These are phyloP conservation scores for Hanseniaspora uvarum DNA, from an alignment of 1,139 yeast species.

Conservation along the genomic window DNA sequence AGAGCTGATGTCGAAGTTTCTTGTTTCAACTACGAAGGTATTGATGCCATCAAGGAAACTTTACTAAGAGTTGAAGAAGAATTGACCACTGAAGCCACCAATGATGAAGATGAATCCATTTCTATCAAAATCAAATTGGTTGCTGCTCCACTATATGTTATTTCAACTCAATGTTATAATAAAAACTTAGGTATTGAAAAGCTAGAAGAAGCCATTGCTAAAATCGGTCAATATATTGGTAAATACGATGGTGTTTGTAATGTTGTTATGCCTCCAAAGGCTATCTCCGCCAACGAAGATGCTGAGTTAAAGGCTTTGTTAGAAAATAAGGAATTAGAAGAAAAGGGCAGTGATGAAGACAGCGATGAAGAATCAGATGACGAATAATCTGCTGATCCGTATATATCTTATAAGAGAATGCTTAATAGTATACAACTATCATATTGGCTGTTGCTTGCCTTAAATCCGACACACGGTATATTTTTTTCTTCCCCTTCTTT, in stretches of 20 bases:
- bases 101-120: constrained; percentile 31
- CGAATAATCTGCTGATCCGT: constrained; percentile 21
- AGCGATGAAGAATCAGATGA: constrained; percentile 48
- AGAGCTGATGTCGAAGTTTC: constrained; percentile 97
- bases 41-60: constrained; percentile 89
- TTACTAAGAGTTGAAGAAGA: constrained; percentile 70
- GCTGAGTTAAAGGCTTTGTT: constrained; percentile 93
- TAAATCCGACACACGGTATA: no score
- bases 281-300: constrained; percentile 96
- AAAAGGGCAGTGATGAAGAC: constrained; percentile 50
- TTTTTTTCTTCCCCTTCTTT: no score
- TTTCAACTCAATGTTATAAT: constrained; percentile 87
- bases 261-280: constrained; percentile 96
- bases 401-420: neutral
- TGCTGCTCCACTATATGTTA: constrained; percentile 93
- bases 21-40: constrained; percentile 94
- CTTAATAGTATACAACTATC: neutral
- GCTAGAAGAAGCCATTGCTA: constrained; percentile 68
- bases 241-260: constrained; percentile 77
- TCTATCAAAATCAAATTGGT: constrained; percentile 86
- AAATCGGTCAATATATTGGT: constrained; percentile 58
- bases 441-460: no score
- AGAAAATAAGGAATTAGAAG: constrained; percentile 63
- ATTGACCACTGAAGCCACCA: constrained; percentile 59
- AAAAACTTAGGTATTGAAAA: constrained; percentile 76